Evolutionary conservation across 306 rosid species (phyloP).

Genomic region (Prunus kanzakura): DNA sequence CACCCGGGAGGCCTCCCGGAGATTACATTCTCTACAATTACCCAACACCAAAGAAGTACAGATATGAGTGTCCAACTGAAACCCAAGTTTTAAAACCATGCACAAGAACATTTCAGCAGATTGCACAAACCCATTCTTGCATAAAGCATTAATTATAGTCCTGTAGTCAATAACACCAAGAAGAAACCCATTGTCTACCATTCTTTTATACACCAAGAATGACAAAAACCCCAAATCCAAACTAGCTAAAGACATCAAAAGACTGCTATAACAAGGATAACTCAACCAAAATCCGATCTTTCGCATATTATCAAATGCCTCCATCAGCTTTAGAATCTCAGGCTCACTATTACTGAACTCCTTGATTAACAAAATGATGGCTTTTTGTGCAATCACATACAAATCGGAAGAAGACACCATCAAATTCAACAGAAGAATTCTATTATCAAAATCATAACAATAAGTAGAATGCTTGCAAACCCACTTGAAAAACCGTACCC

Average conservation of each 20-base stretch:
- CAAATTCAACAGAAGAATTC: not conserved
- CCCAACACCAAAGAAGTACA: slow-evolving; percentile 16
- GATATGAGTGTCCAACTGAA: not conserved
- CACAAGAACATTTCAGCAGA: slow-evolving; percentile 13
- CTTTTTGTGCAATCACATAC: not conserved
- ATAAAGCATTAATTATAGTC: not conserved
- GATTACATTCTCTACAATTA: not conserved
- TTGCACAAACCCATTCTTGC: slow-evolving; percentile 9
- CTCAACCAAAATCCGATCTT: slow-evolving; percentile 1
- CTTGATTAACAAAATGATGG: not conserved
- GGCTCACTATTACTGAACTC: not conserved
- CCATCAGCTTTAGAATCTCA: slow-evolving; percentile 7
- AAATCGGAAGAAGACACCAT: not conserved
- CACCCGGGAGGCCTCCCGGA: slow-evolving; percentile 12
- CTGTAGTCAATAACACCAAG: slow-evolving; percentile 6
- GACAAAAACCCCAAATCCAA: slow-evolving; percentile 8
- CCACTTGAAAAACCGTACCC: slow-evolving; percentile 14
- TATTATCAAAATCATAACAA: slow-evolving; percentile 8
- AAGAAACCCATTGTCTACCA: slow-evolving; percentile 6
- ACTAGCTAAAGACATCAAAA: slow-evolving; percentile 14
- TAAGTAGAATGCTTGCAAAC: slow-evolving; percentile 14
- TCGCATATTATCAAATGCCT: not conserved
- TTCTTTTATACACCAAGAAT: slow-evolving; percentile 3
- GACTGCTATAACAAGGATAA: slow-evolving; percentile 11
- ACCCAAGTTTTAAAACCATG: slow-evolving; percentile 11